A percentile compares a stretch with the other conserved stretches of the same genome.
phyloP scores from a whole-genome alignment of 345 rosid species.

The Microcos paniculata region DNA sequence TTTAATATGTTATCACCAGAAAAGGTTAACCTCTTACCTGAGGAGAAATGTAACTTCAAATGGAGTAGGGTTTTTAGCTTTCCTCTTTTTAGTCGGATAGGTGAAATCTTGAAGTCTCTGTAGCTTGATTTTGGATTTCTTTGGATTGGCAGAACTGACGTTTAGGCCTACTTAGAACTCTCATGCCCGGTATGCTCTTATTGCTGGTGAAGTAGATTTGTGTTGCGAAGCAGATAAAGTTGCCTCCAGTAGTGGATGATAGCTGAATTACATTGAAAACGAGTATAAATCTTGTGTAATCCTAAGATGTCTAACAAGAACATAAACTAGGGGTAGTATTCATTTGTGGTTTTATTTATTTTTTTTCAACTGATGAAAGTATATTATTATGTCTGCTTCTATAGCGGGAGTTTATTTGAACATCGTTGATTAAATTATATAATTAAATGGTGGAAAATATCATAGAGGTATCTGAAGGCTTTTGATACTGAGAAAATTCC shows the following conservation, averaged over 20 bases:
- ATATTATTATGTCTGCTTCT: neutral
- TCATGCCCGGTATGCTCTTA: neutral
- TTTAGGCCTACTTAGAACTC: neutral
- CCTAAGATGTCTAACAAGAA: neutral
- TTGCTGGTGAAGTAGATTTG: neutral
- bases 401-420: neutral
- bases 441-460: neutral
- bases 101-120: constrained; percentile 1
- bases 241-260: neutral
- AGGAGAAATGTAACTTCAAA: neutral
- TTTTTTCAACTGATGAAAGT: neutral
- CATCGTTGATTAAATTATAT: neutral
- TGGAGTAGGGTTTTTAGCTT: neutral
- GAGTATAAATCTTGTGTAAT: neutral
- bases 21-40: neutral
- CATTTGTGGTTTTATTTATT: neutral
- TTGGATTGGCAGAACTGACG: neutral
- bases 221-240: neutral
- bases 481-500: neutral
- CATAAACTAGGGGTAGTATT: neutral
- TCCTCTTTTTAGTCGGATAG: neutral
- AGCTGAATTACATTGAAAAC: neutral
- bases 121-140: neutral
- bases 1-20: neutral
- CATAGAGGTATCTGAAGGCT: neutral